Evolutionary conservation across 2,329 filamentous ascomycete species (phyloP), one percentile per base, ranked within the genome.

Genomic region (Aspergillus alliaceus): DNA sequence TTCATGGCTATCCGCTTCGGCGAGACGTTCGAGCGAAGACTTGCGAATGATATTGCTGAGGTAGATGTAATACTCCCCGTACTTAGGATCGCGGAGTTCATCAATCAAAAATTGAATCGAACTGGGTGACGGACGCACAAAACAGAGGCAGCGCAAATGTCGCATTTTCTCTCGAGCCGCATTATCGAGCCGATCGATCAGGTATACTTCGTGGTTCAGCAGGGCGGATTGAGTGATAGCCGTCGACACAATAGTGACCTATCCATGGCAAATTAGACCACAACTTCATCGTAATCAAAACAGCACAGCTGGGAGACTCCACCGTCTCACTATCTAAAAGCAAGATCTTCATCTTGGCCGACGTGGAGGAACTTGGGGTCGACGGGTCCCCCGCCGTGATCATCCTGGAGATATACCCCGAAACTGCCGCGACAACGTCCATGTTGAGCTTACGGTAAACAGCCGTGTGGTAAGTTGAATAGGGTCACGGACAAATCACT

Each of bases 11-110:
- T 99, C 95, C 25, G 95, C 93, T 80, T 99, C 96, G 32, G 95
- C 95, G 42, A 99, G 81, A 42, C 95, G 86, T 74, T 99, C 95
- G 24, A 99, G 82, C 0, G 93, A 90, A 2, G 95, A 98, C 77
- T 99, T 99, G 75, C 96, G 96, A 70, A 95, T 88, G 58, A 99
- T 90, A 73, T 99, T 99, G 80, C 92, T 98, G 75, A 99, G 96
- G 75, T 96, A 97, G 56, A 99, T 84, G 70, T 96, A 87, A 77
- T 99, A 99, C 78, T 99, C 95, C 63, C 95, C 93, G 68, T 99
- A 99, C 72, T 93, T 97, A 4, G 95, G 96, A 50, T 98, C 93
- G 59, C 95, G 86, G 55, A 99, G 83, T 79, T 99, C 95, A 70
- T 99, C 95, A 65, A 99, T 93, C 53, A 99, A 84, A 61, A 90